Evolutionary conservation across 2,329 filamentous ascomycete species (phyloP), one percentile per base, ranked within the genome.

Genomic region (Sordariomycetes sp.): DNA sequence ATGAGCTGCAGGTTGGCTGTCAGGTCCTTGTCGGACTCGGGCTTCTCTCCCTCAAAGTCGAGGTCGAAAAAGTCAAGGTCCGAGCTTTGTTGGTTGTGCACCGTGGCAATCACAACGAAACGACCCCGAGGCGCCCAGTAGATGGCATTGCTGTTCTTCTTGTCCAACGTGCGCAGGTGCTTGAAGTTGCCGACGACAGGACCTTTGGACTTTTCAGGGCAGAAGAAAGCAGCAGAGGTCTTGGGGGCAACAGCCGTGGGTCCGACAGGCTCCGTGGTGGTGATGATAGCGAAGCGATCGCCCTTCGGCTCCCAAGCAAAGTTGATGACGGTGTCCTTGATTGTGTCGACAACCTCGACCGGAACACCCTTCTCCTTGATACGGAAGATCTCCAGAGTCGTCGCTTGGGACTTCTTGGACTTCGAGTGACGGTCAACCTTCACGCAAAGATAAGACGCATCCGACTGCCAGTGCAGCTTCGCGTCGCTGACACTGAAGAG

Each of bases 271-370:
- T 98, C 92, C 9, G 86, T 83, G 14, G 86, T 92, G 23, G 88
- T 95, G 64, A 98, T 98, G 54, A 95, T 81, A 45, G 95, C 87
- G 58, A 98, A 98, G 25, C 92, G 82, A 59, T 94, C 88, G 42
- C 92, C 92, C 68, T 95, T 95, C 42, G 92, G 92, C 57, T 98
- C 92, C 92, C 92, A 98, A 8, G 92, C 87, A 55, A 98, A 98
- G 70, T 98, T 98, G 66, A 98, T 94, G 48, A 98, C 92, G 1
- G 88, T 94, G 53, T 96, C 92, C 66, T 96, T 96, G 64, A 98
- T 84, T 35, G 82, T 87, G 61, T 98, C 92, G 33, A 98, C 87
- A 37, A 96, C 92, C 61, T 98, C 92, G 35, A 98, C 90, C 1
- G 92, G 92, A 3, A 98, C 92, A 46, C 92, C 90, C 75, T 98